Conservation (phyloP, 495 filamentous ascomycete genomes). For the Aspergillus kassunensis region DNA sequence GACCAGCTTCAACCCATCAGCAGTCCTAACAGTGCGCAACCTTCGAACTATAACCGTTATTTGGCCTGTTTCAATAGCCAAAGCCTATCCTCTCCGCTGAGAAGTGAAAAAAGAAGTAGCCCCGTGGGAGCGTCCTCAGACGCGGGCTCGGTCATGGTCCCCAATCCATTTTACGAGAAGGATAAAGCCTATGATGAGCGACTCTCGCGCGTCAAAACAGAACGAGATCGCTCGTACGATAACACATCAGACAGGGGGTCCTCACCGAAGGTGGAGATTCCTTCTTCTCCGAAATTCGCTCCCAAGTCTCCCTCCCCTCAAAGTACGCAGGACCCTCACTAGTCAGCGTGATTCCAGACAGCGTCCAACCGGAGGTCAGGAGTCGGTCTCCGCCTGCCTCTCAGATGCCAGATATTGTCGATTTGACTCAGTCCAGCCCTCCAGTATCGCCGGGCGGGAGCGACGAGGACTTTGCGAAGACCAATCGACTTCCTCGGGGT, state of each 20-base stretch:
- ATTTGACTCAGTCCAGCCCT: conserved; percentile 43
- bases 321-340: conserved; percentile 6
- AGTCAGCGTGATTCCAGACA: conserved; percentile 13
- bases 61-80: conserved; percentile 7
- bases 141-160: conserved; percentile 13
- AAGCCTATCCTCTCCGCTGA: background rate
- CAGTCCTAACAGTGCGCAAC: conserved; percentile 7
- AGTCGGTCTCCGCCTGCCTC: conserved; percentile 14
- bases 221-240: conserved; percentile 12
- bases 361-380: background rate
- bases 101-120: background rate
- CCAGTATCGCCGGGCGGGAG: conserved; percentile 25
- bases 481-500: conserved; percentile 28
- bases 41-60: conserved; percentile 6
- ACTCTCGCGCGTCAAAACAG: conserved; percentile 1
- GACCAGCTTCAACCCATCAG: conserved; percentile 16
- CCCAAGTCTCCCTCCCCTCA: background rate
- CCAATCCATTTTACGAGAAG: conserved; percentile 26
- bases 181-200: conserved; percentile 20
- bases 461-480: conserved; percentile 27
- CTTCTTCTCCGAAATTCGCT: conserved; percentile 9
- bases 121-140: conserved; percentile 1
- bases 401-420: conserved; percentile 33
- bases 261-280: conserved; percentile 4
- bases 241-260: conserved; percentile 1